Evolutionary conservation across 2,329 filamentous ascomycete species (phyloP).

Genomic region (Colletotrichum cereale): DNA sequence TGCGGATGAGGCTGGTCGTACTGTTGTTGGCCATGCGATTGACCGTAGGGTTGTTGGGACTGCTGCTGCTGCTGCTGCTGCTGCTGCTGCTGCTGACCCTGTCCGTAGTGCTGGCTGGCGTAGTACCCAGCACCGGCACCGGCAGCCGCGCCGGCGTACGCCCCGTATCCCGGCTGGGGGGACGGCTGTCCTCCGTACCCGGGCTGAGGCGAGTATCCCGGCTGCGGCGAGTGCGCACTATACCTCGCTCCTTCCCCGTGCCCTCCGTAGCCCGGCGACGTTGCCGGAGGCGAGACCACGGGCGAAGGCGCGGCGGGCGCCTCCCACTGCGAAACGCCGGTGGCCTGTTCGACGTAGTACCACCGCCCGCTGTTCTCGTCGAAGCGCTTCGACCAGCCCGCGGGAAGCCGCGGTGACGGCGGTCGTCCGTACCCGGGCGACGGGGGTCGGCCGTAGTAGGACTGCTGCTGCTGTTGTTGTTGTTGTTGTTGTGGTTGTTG

Average conservation of each 20-base stretch:
- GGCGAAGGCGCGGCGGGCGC: conserved; percentile 45
- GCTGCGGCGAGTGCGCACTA: conserved; percentile 35
- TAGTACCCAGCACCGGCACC: conserved; percentile 36
- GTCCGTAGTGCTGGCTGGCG: conserved; percentile 19
- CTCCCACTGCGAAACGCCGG: conserved; percentile 70
- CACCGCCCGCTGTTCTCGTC: conserved; percentile 66
- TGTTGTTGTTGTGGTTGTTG: too few relatives aligned
- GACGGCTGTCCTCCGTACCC: conserved; percentile 34
- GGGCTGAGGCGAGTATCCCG: conserved; percentile 32
- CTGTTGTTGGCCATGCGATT: not conserved
- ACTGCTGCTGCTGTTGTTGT: conserved; percentile 30
- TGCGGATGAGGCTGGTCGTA: conserved; percentile 16
- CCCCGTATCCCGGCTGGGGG: conserved; percentile 41
- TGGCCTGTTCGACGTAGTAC: conserved; percentile 69
- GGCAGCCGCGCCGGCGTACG: conserved; percentile 31
- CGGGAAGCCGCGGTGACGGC: conserved; percentile 56
- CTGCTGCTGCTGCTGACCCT: conserved; percentile 19
- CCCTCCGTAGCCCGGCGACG: conserved; percentile 38
- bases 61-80: conserved; percentile 26
- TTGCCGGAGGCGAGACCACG: conserved; percentile 23
- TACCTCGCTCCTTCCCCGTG: conserved; percentile 35
- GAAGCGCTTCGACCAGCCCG: conserved; percentile 68
- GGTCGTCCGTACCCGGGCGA: conserved; percentile 41
- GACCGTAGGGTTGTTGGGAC: conserved; percentile 7
- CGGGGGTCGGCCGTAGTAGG: conserved; percentile 34